These are phyloP conservation scores for Vigna reflexopilosa DNA, from an alignment of 306 rosid genomes.

Conservation along the genomic window DNA sequence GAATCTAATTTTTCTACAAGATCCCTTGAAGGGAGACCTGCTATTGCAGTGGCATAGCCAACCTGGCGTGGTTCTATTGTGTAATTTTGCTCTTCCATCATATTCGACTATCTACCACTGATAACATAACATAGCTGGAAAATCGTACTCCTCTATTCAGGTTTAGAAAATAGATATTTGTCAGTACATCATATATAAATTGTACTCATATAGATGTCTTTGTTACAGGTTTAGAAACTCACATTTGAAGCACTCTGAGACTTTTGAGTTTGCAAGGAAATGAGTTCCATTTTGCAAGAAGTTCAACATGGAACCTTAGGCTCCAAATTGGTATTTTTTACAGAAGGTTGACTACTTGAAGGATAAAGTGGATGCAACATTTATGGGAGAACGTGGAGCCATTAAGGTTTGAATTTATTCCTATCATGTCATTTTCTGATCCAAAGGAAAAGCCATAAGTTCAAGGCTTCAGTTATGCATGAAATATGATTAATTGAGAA, in stretches of 20 bases:
- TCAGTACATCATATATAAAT: too few relatives aligned
- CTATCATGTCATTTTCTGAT: slow-evolving; percentile 31
- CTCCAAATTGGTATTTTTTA: slow-evolving; percentile 93
- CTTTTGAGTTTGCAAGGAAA: slow-evolving; percentile 92
- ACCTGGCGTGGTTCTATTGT: too few relatives aligned
- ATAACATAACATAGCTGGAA: neutral
- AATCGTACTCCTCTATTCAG: slow-evolving; percentile 1
- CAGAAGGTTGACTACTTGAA: slow-evolving; percentile 82
- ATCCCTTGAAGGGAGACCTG: too few relatives aligned
- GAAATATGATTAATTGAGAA: neutral
- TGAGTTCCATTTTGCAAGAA: slow-evolving; percentile 97
- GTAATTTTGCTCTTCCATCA: too few relatives aligned
- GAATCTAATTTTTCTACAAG: too few relatives aligned
- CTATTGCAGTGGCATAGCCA: too few relatives aligned
- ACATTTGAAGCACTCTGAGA: slow-evolving; percentile 94
- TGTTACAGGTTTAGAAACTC: slow-evolving; percentile 33
- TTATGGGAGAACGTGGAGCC: slow-evolving; percentile 81
- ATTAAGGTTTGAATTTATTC: slow-evolving; percentile 66
- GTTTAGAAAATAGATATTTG: slow-evolving; percentile 5
- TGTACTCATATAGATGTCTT: too few relatives aligned
- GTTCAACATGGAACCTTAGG: slow-evolving; percentile 80
- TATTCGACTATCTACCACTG: too few relatives aligned
- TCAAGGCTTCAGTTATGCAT: neutral
- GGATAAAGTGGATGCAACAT: slow-evolving; percentile 82
- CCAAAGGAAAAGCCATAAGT: neutral